phyloP scores from a whole-genome alignment of 164 flowering plant species.

The Warburgia ugandensis region DNA sequence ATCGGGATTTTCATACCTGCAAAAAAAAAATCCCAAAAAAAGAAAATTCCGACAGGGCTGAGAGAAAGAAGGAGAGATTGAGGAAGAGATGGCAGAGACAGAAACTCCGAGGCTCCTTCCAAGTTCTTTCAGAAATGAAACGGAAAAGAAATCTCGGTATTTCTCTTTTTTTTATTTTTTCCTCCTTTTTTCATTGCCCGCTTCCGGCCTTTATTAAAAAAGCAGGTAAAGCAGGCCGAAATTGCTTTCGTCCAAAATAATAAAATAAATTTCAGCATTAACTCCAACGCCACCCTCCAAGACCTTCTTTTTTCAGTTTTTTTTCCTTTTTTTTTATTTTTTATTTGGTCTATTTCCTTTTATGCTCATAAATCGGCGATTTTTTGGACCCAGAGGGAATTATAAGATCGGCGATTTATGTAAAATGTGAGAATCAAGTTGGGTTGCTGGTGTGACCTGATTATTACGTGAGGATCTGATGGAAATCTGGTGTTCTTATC shows the following conservation, averaged over 20 bases:
- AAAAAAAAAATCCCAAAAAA: conserved; percentile 3
- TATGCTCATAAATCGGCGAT: background rate
- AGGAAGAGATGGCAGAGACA: background rate
- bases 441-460: too few relatives aligned
- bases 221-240: conserved; percentile 31
- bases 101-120: background rate
- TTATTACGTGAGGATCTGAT: too few relatives aligned
- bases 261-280: conserved; percentile 15
- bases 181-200: conserved; percentile 7
- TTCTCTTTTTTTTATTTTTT: conserved; percentile 11
- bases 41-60: conserved; percentile 7
- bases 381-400: too few relatives aligned
- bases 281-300: conserved; percentile 1
- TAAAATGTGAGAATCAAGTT: too few relatives aligned
- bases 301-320: background rate
- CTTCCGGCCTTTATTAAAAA: conserved; percentile 14
- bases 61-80: conserved; percentile 8
- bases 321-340: background rate
- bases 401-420: too few relatives aligned
- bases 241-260: conserved; percentile 22
- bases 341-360: background rate
- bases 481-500: too few relatives aligned
- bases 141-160: conserved; percentile 3
- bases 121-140: conserved; percentile 3
- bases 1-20: conserved; percentile 15